Evolutionary conservation across 2,329 filamentous ascomycete species (phyloP).

Genomic region (Pseudogymnoascus sp.): DNA sequence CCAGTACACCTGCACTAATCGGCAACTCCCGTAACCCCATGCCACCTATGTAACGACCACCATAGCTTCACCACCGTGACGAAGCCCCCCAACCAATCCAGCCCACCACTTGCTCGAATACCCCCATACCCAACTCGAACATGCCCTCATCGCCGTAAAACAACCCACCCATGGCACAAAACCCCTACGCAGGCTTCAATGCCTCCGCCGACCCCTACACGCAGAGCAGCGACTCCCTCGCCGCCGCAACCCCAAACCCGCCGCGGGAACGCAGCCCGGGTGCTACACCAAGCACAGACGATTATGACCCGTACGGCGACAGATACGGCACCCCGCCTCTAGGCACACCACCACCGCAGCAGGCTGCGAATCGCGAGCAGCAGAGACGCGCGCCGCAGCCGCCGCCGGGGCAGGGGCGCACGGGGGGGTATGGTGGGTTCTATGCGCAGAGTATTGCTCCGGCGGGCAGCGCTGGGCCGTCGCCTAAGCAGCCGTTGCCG

Average conservation of each 20-base stretch:
- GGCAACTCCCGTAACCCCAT: slow-evolving; percentile 6
- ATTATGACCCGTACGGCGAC: slow-evolving; percentile 30
- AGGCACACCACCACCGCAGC: slow-evolving; percentile 16
- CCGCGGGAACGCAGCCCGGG: neutral
- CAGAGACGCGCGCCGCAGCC: slow-evolving; percentile 22
- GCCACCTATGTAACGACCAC: slow-evolving; percentile 1
- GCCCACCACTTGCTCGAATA: neutral
- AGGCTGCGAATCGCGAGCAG: slow-evolving; percentile 26
- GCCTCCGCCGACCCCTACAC: slow-evolving; percentile 25
- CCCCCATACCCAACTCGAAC: neutral
- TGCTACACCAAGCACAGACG: slow-evolving; percentile 20
- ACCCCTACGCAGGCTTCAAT: slow-evolving; percentile 28
- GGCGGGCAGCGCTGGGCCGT: neutral
- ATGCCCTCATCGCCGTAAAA: neutral
- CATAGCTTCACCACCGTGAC: slow-evolving; percentile 1
- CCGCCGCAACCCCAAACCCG: slow-evolving; percentile 21
- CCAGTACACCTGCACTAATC: neutral
- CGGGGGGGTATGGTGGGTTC: slow-evolving; percentile 15
- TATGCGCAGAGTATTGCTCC: slow-evolving; percentile 14
- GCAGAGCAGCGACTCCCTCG: slow-evolving; percentile 23
- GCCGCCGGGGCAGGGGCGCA: neutral
- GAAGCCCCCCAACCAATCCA: neutral
- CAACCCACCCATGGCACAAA: slow-evolving; percentile 26
- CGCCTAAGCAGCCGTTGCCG: slow-evolving; percentile 3
- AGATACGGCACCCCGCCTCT: slow-evolving; percentile 25